Percentiles rank a stretch among this genome's conserved stretches.
Conservation (phyloP, 192 early-diverging fungal species). For the Coemansia biformis region DNA sequence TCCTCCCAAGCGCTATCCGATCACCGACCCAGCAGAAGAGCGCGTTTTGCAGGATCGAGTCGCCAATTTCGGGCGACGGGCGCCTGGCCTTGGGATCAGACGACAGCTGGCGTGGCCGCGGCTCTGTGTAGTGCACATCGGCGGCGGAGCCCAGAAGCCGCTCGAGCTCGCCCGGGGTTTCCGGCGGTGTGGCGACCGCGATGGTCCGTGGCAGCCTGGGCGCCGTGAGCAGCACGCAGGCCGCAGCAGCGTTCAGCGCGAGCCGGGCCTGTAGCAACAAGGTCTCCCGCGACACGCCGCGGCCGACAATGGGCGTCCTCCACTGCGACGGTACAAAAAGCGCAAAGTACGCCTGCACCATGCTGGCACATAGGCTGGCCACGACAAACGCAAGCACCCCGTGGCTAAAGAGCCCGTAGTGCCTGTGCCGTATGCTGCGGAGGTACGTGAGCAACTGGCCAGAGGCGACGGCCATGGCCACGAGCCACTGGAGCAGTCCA, state of each 20-base stretch:
- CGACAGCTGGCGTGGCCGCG: slow-evolving; percentile 1
- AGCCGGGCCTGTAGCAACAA: slow-evolving; percentile 1
- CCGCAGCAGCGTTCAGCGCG: neutral
- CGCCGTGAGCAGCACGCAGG: slow-evolving; percentile 17
- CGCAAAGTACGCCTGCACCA: slow-evolving; percentile 17
- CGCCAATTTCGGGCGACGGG: slow-evolving; percentile 22
- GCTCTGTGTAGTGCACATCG: neutral
- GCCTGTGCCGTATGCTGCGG: slow-evolving; percentile 1
- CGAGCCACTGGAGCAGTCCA: neutral
- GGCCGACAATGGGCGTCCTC: slow-evolving; percentile 9
- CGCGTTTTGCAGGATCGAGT: slow-evolving; percentile 19
- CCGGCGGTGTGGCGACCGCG: neutral
- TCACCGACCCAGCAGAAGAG: slow-evolving; percentile 30
- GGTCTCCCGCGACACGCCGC: neutral
- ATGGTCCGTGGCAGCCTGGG: slow-evolving; percentile 14
- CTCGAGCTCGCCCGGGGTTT: neutral
- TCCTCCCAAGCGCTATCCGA: slow-evolving; percentile 7
- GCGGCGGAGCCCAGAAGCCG: neutral
- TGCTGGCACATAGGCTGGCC: slow-evolving; percentile 5
- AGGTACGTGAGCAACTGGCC: slow-evolving; percentile 1
- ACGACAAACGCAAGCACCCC: slow-evolving; percentile 12
- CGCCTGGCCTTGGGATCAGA: neutral
- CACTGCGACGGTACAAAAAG: slow-evolving; percentile 15
- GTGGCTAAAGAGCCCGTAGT: slow-evolving; percentile 24
- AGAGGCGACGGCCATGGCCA: neutral